Conservation (phyloP, 202 grass and related monocot species). For the Panicum virgatum region DNA sequence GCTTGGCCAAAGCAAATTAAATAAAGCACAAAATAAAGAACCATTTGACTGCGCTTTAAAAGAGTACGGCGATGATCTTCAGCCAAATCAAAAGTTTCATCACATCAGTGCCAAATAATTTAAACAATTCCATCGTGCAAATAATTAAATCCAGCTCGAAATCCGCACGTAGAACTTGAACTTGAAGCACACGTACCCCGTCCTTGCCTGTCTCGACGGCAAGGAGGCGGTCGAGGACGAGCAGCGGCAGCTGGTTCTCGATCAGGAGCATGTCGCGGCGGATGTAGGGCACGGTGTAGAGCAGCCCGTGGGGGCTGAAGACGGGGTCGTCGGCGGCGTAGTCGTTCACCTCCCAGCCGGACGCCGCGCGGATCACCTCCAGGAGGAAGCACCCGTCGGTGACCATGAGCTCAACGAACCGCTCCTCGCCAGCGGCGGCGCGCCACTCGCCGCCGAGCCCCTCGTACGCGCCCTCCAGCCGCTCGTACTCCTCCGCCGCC, state of each 20-base stretch:
- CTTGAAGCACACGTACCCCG: constrained; percentile 16
- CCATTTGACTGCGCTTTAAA: constrained; percentile 27
- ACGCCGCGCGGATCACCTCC: constrained; percentile 51
- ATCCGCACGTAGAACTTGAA: no score
- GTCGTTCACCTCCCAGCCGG: constrained; percentile 35
- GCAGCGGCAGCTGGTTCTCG: constrained; percentile 67
- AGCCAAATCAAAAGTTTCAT: background rate
- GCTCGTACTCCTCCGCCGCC: background rate
- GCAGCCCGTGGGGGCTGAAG: constrained; percentile 58
- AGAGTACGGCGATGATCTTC: background rate
- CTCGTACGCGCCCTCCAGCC: constrained; percentile 41
- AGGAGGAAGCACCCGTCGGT: constrained; percentile 58
- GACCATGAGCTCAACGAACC: constrained; percentile 53
- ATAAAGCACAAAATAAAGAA: constrained; percentile 44
- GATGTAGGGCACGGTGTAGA: constrained; percentile 57
- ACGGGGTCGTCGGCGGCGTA: constrained; percentile 54
- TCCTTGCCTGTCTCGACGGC: constrained; percentile 42
- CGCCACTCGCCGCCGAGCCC: constrained; percentile 37
- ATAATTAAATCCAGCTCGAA: no score
- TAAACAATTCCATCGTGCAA: background rate
- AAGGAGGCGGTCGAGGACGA: constrained; percentile 44
- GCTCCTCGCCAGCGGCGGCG: background rate
- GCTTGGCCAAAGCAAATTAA: constrained; percentile 5
- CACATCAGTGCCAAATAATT: background rate
- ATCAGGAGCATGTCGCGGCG: constrained; percentile 66